A percentile compares a stretch with the other conserved stretches of the same genome.
Evolutionary conservation across 192 early-diverging fungal genomes (phyloP).

Genomic region (Podila epigama): DNA sequence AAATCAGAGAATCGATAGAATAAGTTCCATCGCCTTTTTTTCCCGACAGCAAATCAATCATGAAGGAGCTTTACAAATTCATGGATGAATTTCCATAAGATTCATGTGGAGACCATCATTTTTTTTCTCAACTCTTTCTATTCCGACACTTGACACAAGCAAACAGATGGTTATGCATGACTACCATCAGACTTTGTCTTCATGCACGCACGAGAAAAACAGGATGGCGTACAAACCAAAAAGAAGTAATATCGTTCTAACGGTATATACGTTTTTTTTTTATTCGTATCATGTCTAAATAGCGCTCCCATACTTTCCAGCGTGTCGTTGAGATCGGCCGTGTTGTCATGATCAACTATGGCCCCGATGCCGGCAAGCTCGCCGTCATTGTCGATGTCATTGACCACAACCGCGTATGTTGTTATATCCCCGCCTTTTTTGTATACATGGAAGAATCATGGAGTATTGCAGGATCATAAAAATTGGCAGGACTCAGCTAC

Average conservation of each 20-base stretch:
- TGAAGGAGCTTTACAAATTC: neutral
- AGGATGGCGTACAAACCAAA: too few relatives aligned
- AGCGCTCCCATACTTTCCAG: slow-evolving; percentile 72
- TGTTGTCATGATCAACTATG: slow-evolving; percentile 96
- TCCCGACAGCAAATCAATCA: neutral
- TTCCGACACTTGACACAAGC: neutral
- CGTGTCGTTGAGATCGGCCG: slow-evolving; percentile 98
- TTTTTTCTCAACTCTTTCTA: neutral
- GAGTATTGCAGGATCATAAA: neutral
- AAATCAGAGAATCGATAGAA: too few relatives aligned
- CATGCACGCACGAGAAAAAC: too few relatives aligned
- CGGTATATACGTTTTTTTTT: slow-evolving; percentile 4
- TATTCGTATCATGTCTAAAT: neutral
- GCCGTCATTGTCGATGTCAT: slow-evolving; percentile 99
- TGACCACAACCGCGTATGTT: slow-evolving; percentile 94
- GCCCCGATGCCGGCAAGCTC: slow-evolving; percentile 94
- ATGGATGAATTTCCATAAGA: neutral
- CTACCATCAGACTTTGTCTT: neutral
- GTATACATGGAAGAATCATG: neutral
- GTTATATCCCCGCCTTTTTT: neutral
- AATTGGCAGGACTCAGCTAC: too few relatives aligned
- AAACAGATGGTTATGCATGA: neutral
- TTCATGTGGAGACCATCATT: neutral
- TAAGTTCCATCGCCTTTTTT: too few relatives aligned
- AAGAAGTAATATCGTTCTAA: neutral